Evolutionary conservation across 148 eudicot genomes (phyloP), one percentile per base, ranked within the genome.

Genomic region (Rhododendron molle): DNA sequence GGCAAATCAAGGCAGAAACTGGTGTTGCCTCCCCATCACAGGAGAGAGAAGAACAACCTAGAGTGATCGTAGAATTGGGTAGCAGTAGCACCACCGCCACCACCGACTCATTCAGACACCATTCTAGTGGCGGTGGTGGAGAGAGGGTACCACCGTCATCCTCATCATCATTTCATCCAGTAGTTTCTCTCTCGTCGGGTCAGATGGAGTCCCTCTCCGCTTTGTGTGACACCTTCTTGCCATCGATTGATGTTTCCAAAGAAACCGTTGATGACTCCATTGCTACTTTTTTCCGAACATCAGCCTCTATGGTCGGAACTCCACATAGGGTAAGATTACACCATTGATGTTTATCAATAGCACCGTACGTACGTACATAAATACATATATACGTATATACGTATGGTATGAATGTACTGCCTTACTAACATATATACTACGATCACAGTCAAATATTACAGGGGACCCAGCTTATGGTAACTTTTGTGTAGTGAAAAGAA

Each of bases 141-240:
- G 46, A 74, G 78, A 78, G 60, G 6, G 50, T 9, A 47, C 23
- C 16, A 49, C 52, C 2, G 9, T 23, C 3, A 85, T 14, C 71
- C 30, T 13, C 76, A 30, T 13, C 38, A 30, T 30, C 76, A 30
- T 71, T 28, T 71, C 76, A 71, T 74, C 82, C 71, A 21, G 47
- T 4, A 8, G 83, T 60, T 34, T 81, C 83, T 12, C 85, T 91
- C 67, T 84, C 93, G 9, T 72, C 88, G 5, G 21, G 88, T 34
- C 92, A 93, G 86, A 91, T 90, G 93, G 93, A 92, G 34, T 86
- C 94, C 1, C 91, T 93, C 38, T 81, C 85, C 6, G 94, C 94
- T 28, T 56, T 93, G 6, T 91, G 96, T 30, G 94, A 93, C 92
- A 90, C 96, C 69, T 83, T 91, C 77, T 54, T 93, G 72, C 93